Base-by-base conservation (phyloP, 192 early-diverging fungal genomes). In the Cladochytrium replicatum region DNA sequence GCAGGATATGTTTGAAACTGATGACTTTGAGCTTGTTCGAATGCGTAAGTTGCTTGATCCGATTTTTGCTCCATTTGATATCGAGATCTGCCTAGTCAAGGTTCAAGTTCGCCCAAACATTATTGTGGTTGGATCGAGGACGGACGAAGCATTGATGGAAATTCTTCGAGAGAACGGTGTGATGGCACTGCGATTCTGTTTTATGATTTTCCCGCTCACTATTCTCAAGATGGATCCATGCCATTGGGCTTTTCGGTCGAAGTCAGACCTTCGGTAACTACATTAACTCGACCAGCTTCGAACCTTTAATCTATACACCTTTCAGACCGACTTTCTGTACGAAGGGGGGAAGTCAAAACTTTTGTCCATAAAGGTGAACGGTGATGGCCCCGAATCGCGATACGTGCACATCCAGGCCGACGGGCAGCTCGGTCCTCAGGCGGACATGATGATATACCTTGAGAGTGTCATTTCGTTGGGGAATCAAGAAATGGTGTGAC, bases 391-490 rank as follows among this genome's bases (percentile, higher is more conserved):
- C 9, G 29, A 48, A 13, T 3, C 46, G n/a, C 11, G 27, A 50
- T n/a, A 59, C 13, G 17, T 37, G 13, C 34, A 37, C 34, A 37
- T 37, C 13, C 17, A n/a, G 17, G 17, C 34, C 13, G 17, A 37
- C 17, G 13, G 13, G 13, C 17, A 37, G 17, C 17, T n/a, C 17
- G 34, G 34, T 13, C n/a, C n/a, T n/a, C n/a, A 32, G 37, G 37
- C 34, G 21, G 32, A 27, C 27, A 58, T 52, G 57, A 6, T 30
- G 6, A 43, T 60, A 6, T 55, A 52, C 25, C 32, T 69, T 15
- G 65, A 66, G 34, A 66, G 58, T 25, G 55, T 69, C 28, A 58
- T 60, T 5, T 64, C 61, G 3, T 30, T 72, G 34, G 52, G 60
- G 6, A 53, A 43, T 32, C 26, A 13, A 2, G 58, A 70, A 31